A percentile compares a stretch with the other conserved stretches of the same genome.
phyloP scores from a whole-genome alignment of 805 yeast genomes.

The Saccharomycopsis lassenensis region DNA sequence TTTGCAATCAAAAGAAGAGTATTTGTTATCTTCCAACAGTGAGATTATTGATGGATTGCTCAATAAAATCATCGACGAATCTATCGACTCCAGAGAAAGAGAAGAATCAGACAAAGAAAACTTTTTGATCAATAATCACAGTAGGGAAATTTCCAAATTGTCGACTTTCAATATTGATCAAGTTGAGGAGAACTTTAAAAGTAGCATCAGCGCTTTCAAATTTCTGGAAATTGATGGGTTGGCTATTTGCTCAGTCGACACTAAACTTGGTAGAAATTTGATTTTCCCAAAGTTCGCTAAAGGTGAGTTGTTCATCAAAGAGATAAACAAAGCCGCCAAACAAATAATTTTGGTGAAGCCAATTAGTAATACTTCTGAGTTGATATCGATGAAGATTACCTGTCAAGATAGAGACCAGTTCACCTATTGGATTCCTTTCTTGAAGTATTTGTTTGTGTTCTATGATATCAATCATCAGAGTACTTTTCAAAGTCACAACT shows the following conservation, averaged over 20 bases:
- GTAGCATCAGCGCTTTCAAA: slow-evolving; percentile 13
- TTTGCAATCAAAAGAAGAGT: slow-evolving; percentile 6
- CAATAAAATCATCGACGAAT: slow-evolving; percentile 1
- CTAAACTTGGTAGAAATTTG: slow-evolving; percentile 22
- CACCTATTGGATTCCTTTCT: slow-evolving; percentile 15
- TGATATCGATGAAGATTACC: slow-evolving; percentile 9
- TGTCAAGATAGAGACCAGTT: slow-evolving; percentile 14
- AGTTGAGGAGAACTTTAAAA: slow-evolving; percentile 16
- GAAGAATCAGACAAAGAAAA: neutral
- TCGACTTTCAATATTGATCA: slow-evolving; percentile 10
- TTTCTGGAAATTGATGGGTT: slow-evolving; percentile 9
- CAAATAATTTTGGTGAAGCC: slow-evolving; percentile 8
- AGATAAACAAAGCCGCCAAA: slow-evolving; percentile 12
- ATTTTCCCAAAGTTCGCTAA: slow-evolving; percentile 27
- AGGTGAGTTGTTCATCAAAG: slow-evolving; percentile 22
- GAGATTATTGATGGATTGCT: slow-evolving; percentile 8
- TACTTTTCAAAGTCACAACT: slow-evolving; percentile 77
- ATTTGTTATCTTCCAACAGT: slow-evolving; percentile 1
- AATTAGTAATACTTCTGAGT: neutral
- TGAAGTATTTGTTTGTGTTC: slow-evolving; percentile 19
- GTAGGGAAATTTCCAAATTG: slow-evolving; percentile 7
- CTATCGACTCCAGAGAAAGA: neutral
- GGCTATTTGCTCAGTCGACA: slow-evolving; percentile 25
- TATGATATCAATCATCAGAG: slow-evolving; percentile 62
- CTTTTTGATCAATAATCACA: slow-evolving; percentile 3